Evolutionary conservation across 345 rosid species (phyloP).

Genomic region (Trapa incisa): DNA sequence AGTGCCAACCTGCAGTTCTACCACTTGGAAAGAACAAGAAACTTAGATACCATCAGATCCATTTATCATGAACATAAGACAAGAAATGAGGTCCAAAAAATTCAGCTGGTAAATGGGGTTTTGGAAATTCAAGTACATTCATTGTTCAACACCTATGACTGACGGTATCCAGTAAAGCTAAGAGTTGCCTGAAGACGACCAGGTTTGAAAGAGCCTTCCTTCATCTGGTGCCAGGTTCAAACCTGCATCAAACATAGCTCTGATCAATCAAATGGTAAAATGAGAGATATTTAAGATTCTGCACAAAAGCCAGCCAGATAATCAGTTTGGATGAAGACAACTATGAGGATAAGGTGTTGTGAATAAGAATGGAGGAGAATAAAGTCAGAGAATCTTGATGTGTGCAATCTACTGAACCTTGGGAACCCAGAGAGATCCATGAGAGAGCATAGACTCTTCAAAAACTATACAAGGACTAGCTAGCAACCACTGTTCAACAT

Average conservation of each 20-base stretch:
- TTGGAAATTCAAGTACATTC: background rate
- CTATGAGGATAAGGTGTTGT: too few relatives aligned
- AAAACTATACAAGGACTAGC: background rate
- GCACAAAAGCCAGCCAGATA: background rate
- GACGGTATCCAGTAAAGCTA: background rate
- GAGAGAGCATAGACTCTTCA: background rate
- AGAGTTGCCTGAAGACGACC: background rate
- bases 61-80: too few relatives aligned
- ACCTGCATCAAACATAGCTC: background rate
- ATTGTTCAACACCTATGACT: background rate
- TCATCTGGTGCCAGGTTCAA: background rate
- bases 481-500: background rate
- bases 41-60: background rate
- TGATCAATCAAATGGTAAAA: background rate
- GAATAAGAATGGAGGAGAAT: background rate
- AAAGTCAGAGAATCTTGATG: background rate
- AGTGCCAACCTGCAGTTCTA: too few relatives aligned
- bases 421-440: background rate
- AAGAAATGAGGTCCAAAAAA: background rate
- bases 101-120: background rate
- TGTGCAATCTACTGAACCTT: background rate
- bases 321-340: background rate
- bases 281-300: background rate
- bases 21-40: too few relatives aligned
- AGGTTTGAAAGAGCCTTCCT: background rate